A percentile compares a stretch with the other conserved stretches of the same genome.
Evolutionary conservation across 1,284 basidiomycete genomes (phyloP).

Genomic region (Taiwanofungus camphoratus): DNA sequence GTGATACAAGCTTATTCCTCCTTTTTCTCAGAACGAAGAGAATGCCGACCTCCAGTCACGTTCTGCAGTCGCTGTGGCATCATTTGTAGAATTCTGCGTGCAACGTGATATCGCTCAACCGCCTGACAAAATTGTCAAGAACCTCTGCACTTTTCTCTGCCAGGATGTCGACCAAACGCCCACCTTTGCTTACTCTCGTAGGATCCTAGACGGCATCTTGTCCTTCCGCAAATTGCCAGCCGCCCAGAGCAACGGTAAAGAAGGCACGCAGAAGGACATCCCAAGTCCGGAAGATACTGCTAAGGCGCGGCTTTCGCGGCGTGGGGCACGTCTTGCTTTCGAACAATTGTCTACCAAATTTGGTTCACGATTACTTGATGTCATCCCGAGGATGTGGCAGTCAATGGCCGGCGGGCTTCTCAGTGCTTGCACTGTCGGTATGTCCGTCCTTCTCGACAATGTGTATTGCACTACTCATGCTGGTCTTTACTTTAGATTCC

Average conservation of each 20-base stretch:
- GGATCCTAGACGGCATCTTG: slow-evolving; percentile 68
- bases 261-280: slow-evolving; percentile 36
- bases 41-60: slow-evolving; percentile 88
- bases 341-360: slow-evolving; percentile 76
- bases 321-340: slow-evolving; percentile 87
- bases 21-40: slow-evolving; percentile 69
- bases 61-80: slow-evolving; percentile 82
- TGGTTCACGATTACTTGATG: slow-evolving; percentile 65
- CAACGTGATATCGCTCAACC: slow-evolving; percentile 55
- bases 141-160: slow-evolving; percentile 95
- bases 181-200: slow-evolving; percentile 70
- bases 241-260: slow-evolving; percentile 36
- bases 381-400: slow-evolving; percentile 91
- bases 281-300: slow-evolving; percentile 38
- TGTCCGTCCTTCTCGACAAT: slow-evolving; percentile 15
- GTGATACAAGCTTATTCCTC: slow-evolving; percentile 6
- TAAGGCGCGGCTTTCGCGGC: slow-evolving; percentile 57
- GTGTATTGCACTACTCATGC: background rate
- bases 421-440: slow-evolving; percentile 64
- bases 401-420: slow-evolving; percentile 81
- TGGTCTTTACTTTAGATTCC: slow-evolving; percentile 34
- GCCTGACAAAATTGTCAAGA: slow-evolving; percentile 94
- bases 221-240: slow-evolving; percentile 53
- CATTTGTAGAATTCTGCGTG: slow-evolving; percentile 85
- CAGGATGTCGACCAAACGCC: slow-evolving; percentile 88